Evolutionary conservation across 306 rosid species (phyloP), one percentile per base, ranked within the genome.

Genomic region (Delonix regia): DNA sequence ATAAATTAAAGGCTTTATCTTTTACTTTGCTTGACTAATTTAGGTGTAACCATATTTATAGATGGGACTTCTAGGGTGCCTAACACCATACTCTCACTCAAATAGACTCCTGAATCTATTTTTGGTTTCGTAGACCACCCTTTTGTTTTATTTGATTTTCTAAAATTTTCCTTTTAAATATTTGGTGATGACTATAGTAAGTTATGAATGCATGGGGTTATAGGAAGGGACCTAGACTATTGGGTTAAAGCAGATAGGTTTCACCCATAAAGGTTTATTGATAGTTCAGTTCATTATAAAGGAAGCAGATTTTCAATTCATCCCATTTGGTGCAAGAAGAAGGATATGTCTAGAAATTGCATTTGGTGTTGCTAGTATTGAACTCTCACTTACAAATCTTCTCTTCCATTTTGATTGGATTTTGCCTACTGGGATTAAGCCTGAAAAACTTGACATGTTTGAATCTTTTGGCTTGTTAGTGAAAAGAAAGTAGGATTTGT

Each of bases 401-500:
- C 64, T 83, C 47, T 80, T 79, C 15, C 87, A 84, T 70, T 80
- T 84, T 71, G 81, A 84, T 83, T 79, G 87, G 84, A 79, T 74
- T 51, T 2, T 83, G 69, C 65, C 71, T 48, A 5, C 53, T 67
- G 77, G 78, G 24, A 60, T 33, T 1, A 60, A 78, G 51, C 77
- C 30, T 73, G 48, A 83, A 60, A 78, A 79, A 9, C 78, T 83
- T 69, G 86, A 79, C 63, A 79, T 79, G 86, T 22, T 42, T 18
- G 86, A 78, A 19, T 41, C 56, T 0, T 78, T 41, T 69, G 78
- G 78, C 6, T 69, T 78, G 62, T 3, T 74, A 12, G 21, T 42
- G 0, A 69, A 18, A 68, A 78, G 80, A 56, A 79, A 74, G 51
- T 47, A 67, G 11, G 86, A 78, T 68, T 66, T 78, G 27, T 3